A percentile compares a stretch with the other conserved stretches of the same genome.
Conservation (phyloP, 1,284 basidiomycete species). For the Ganoderma sp. region DNA sequence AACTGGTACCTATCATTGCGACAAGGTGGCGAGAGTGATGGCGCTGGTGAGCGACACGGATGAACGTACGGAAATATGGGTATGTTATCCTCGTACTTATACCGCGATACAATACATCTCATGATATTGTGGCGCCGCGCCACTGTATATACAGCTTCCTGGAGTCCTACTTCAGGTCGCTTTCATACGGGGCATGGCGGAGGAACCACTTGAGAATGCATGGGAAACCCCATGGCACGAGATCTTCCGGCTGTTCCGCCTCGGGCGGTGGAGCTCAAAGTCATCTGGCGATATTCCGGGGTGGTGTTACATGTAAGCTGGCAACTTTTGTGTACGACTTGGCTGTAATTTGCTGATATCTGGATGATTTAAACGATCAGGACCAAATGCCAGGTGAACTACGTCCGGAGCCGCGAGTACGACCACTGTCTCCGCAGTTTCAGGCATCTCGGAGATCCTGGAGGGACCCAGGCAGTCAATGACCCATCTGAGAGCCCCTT, state of each 20-base stretch:
- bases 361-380: neutral
- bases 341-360: neutral
- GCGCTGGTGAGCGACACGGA: neutral
- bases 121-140: neutral
- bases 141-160: neutral
- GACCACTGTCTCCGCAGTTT: neutral
- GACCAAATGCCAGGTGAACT: neutral
- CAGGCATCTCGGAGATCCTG: neutral
- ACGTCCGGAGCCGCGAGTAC: neutral
- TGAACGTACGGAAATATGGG: neutral
- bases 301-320: neutral
- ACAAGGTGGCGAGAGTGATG: neutral
- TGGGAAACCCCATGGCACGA: neutral
- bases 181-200: neutral
- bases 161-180: neutral
- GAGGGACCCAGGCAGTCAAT: neutral
- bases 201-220: neutral
- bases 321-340: too few relatives aligned
- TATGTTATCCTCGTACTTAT: neutral
- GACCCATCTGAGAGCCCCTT: neutral
- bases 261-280: neutral
- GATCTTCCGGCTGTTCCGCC: neutral
- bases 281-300: neutral
- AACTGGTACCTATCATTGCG: neutral
- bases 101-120: neutral